Evolutionary conservation across 2,329 filamentous ascomycete genomes (phyloP), one percentile per base, ranked within the genome.

Genomic region (Phyllosticta ampelicida): DNA sequence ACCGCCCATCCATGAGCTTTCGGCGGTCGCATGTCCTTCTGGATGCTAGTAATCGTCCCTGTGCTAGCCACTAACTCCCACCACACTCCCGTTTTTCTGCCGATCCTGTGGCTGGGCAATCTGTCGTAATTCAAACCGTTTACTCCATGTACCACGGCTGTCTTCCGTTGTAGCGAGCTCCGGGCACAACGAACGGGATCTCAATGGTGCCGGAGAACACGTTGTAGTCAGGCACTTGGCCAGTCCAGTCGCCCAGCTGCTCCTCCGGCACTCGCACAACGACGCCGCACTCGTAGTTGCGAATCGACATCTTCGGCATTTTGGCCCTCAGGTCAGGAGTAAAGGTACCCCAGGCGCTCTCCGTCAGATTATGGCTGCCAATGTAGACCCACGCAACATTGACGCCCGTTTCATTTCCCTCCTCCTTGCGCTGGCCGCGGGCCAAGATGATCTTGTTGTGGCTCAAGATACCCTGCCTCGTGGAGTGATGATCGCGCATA

Each of bases 251-350:
- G 56, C 48, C 44, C 66, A 30, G 1, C 44, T 58, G 19, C 60
- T 54, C 26, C 67, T 29, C 61, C 62, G 23, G 65, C 21, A 87
- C 76, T 9, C 85, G 84, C 48, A 96, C 70, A 21, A 97, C 65
- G 1, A 99, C 88, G 36, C 94, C 94, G 67, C 90, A 96, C 73
- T 97, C 94, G 91, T 92, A 97, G 70, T 97, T 99, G 57, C 88
- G 84, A 71, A 87, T 90, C 62, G 81, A 90, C 62, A 97, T 78
- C 70, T 90, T 95, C 11, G 84, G 81, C 61, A 81, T 73, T 61
- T 85, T 85, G 2, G 82, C 86, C 8, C 70, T 73, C 63, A 80
- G 83, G 65, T 95, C 86, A 66, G 85, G 84, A 56, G 85, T 82
- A 28, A 96, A 73, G 52, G 84, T 84, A 20, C 92, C 94, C 92